phyloP scores from a whole-genome alignment of 129 eudicot species.

The Smallanthus sonchifolius region DNA sequence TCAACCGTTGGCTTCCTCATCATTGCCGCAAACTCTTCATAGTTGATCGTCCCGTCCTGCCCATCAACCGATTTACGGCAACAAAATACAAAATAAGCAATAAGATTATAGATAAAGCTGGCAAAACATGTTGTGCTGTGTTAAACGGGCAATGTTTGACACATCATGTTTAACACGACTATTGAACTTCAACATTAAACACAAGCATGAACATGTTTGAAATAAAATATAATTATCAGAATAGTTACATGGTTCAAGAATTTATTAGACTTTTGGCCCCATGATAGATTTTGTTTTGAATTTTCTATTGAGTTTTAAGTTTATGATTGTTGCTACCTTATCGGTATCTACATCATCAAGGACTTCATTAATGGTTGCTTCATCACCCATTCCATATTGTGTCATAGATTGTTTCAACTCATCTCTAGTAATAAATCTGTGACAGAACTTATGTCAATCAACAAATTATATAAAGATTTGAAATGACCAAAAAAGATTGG shows the following conservation, averaged over 20 bases:
- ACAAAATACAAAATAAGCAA: background rate
- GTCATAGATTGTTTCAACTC: constrained; percentile 78
- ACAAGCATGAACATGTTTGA: too few species aligned
- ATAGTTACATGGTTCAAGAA: too few species aligned
- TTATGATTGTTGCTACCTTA: constrained; percentile 33
- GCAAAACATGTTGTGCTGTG: too few species aligned
- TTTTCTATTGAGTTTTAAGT: too few species aligned
- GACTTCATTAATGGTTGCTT: constrained; percentile 74
- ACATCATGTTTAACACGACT: too few species aligned
- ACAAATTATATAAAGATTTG: background rate
- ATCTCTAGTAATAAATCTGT: constrained; percentile 78
- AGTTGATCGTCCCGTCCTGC: constrained; percentile 79
- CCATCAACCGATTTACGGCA: background rate
- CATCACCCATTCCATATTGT: constrained; percentile 76
- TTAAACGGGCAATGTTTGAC: too few species aligned
- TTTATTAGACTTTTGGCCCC: too few species aligned
- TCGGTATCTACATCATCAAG: constrained; percentile 77
- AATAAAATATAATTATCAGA: too few species aligned
- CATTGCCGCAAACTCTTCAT: constrained; percentile 73
- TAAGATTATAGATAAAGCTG: background rate
- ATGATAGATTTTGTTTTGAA: too few species aligned
- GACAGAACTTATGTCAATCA: background rate
- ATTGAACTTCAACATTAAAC: too few species aligned
- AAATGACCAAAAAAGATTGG: background rate
- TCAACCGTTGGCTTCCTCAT: constrained; percentile 72